Percentiles rank a stretch among this genome's conserved stretches.
Conservation (phyloP, 2,329 filamentous ascomycete genomes). For the Botryotinia convoluta region DNA sequence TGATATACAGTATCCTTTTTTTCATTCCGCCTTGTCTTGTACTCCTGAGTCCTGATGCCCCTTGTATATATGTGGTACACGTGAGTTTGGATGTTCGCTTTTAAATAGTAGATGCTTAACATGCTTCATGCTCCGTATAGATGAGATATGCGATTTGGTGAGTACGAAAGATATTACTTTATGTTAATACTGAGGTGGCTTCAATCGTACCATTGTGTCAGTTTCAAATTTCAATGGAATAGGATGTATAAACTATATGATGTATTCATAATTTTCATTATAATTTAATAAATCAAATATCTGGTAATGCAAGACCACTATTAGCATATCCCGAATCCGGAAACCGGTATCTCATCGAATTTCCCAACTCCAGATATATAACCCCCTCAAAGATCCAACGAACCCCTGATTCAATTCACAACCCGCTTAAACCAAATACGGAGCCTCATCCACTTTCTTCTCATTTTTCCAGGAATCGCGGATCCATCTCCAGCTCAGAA, state of each 20-base stretch:
- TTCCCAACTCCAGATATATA: neutral
- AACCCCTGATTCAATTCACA: neutral
- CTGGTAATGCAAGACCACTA: neutral
- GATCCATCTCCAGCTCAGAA: slow-evolving; percentile 72
- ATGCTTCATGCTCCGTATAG: no score
- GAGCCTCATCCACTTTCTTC: slow-evolving; percentile 78
- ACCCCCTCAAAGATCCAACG: neutral
- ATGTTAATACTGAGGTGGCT: neutral
- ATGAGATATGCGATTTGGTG: neutral
- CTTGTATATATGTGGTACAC: neutral
- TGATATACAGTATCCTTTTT: neutral
- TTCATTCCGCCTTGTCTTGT: neutral
- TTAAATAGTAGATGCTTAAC: neutral
- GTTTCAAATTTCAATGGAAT: neutral
- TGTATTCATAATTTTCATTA: neutral
- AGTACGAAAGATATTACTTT: no score
- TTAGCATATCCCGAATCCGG: neutral
- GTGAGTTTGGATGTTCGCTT: accelerated
- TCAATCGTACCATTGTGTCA: neutral
- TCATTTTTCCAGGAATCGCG: slow-evolving; percentile 75
- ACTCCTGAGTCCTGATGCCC: neutral
- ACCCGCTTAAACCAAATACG: slow-evolving; percentile 41
- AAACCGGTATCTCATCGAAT: neutral
- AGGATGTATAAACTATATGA: neutral
- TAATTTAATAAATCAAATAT: neutral